phyloP scores from a whole-genome alignment of 108 stramenopile genomes.

The Cyclostephanos invisitatus region DNA sequence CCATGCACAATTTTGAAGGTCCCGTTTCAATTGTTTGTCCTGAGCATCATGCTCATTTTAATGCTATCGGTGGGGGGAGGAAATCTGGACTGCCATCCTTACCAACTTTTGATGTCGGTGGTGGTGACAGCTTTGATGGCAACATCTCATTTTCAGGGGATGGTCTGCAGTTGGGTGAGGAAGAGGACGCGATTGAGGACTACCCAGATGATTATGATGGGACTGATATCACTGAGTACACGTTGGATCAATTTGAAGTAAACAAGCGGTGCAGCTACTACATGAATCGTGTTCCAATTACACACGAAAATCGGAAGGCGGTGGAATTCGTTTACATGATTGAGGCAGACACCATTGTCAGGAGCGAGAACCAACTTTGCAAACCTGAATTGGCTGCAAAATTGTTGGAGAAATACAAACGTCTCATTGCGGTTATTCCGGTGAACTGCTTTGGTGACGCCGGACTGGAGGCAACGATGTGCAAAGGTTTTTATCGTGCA shows the following conservation, averaged over 20 bases:
- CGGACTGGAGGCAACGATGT: background rate
- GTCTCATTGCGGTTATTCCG: background rate
- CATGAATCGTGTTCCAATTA: constrained; percentile 2
- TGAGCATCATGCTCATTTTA: background rate
- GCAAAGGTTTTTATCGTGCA: background rate
- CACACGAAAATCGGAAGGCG: background rate
- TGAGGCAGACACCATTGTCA: background rate
- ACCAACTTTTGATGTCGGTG: background rate
- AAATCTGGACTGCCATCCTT: constrained; percentile 1
- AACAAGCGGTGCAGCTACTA: background rate
- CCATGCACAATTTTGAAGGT: constrained; percentile 1
- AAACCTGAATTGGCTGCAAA: constrained; percentile 7
- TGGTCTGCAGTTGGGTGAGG: background rate
- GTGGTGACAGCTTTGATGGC: background rate
- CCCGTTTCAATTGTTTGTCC: background rate
- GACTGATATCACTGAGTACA: background rate
- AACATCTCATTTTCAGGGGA: background rate
- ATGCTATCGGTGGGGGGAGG: background rate
- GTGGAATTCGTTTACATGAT: background rate
- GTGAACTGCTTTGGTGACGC: background rate
- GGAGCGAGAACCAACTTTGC: background rate
- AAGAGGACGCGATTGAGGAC: background rate
- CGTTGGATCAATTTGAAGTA: constrained; percentile 4
- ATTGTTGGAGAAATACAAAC: background rate
- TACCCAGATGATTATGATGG: background rate